phyloP scores from a whole-genome alignment of 2,329 filamentous ascomycete species.

The Penicillium occitanis region DNA sequence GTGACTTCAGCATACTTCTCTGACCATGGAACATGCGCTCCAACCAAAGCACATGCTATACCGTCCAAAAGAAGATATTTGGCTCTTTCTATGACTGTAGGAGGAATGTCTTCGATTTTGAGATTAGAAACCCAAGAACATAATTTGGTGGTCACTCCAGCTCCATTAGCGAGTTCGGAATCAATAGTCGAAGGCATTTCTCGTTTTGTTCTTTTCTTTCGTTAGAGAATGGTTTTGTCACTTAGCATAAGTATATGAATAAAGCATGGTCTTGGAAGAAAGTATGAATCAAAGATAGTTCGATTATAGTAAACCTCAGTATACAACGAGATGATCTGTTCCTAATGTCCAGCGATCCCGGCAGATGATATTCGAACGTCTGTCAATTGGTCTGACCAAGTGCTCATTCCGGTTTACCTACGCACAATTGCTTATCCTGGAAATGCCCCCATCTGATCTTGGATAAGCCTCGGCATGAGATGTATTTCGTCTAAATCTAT shows the following conservation, averaged over 20 bases:
- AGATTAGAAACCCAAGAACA: background rate
- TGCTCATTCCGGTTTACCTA: background rate
- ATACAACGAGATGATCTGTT: background rate
- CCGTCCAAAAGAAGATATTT: constrained; percentile 50
- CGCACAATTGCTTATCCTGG: too few relatives aligned
- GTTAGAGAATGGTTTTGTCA: too few relatives aligned
- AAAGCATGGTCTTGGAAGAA: background rate
- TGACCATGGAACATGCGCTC: constrained; percentile 16
- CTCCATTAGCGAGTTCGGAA: background rate
- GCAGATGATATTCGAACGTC: background rate
- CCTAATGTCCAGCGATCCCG: background rate
- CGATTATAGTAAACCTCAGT: background rate
- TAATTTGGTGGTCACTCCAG: background rate
- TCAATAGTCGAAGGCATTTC: background rate
- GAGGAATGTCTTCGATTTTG: background rate
- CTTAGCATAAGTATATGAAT: background rate
- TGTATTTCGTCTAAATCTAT: too few relatives aligned
- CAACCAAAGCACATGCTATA: constrained; percentile 36
- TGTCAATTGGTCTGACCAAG: background rate
- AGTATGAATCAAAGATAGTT: background rate
- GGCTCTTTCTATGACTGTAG: constrained; percentile 25
- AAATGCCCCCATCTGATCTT: too few relatives aligned
- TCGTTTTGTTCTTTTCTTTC: background rate
- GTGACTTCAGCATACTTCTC: constrained; percentile 6
- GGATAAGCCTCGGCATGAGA: too few relatives aligned